A percentile compares a stretch with the other conserved stretches of the same genome.
These are phyloP conservation scores for Combretum micranthum DNA, from an alignment of 345 rosid species.

Conservation along the genomic window DNA sequence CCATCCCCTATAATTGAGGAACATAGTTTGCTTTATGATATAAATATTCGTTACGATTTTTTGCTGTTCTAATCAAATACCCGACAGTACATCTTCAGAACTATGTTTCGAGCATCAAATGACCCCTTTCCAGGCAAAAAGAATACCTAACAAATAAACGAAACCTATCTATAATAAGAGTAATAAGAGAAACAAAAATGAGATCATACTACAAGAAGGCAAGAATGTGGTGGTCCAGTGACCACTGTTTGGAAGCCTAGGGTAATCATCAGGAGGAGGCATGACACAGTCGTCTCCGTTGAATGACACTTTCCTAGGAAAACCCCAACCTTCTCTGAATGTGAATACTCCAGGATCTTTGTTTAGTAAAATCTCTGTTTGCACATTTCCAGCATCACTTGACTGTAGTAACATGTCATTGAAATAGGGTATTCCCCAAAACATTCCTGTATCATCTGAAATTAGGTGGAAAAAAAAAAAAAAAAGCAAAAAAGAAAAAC, in stretches of 20 bases:
- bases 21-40: too few relatives aligned
- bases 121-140: neutral
- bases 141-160: neutral
- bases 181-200: slow-evolving; percentile 10
- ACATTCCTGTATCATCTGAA: slow-evolving; percentile 77
- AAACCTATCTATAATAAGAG: slow-evolving; percentile 1
- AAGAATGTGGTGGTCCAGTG: slow-evolving; percentile 1
- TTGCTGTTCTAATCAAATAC: too few relatives aligned
- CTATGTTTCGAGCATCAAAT: too few relatives aligned
- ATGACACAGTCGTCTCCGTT: slow-evolving; percentile 90
- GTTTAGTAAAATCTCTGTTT: slow-evolving; percentile 54
- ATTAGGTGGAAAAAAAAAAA: neutral
- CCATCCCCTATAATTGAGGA: too few relatives aligned
- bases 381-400: slow-evolving; percentile 58
- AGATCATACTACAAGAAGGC: slow-evolving; percentile 6
- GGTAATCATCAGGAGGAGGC: slow-evolving; percentile 75
- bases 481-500: neutral
- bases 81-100: too few relatives aligned
- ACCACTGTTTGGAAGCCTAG: slow-evolving; percentile 47
- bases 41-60: too few relatives aligned
- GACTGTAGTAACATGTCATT: slow-evolving; percentile 67
- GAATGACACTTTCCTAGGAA: slow-evolving; percentile 67
- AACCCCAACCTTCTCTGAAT: slow-evolving; percentile 76
- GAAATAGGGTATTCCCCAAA: slow-evolving; percentile 72
- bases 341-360: slow-evolving; percentile 52